phyloP scores from a whole-genome alignment of 2,329 filamentous ascomycete species.

The Capronia epimyces region DNA sequence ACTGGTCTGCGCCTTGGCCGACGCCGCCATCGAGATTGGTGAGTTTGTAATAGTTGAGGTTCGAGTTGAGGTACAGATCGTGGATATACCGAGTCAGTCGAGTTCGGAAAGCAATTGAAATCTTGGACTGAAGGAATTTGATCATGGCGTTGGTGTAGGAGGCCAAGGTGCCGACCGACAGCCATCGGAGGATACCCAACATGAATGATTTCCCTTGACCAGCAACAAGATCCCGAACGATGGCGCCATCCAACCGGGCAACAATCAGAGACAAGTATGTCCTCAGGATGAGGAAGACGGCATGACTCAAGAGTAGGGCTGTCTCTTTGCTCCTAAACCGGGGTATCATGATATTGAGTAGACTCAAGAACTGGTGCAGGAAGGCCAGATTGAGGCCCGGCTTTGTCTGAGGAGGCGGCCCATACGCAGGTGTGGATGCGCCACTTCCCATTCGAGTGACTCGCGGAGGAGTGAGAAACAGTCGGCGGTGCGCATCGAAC shows the following conservation, averaged over 20 bases:
- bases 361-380: constrained; percentile 88
- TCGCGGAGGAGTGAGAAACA: constrained; percentile 86
- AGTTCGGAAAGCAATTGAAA: constrained; percentile 95
- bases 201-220: constrained; percentile 85
- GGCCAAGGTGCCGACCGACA: constrained; percentile 83
- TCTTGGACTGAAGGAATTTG: constrained; percentile 95
- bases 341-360: constrained; percentile 97
- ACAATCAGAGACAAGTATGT: constrained; percentile 94
- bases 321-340: constrained; percentile 95
- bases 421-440: constrained; percentile 54
- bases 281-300: constrained; percentile 79
- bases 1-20: constrained; percentile 88
- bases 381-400: constrained; percentile 93
- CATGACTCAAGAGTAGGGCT: constrained; percentile 80
- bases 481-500: constrained; percentile 88
- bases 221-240: constrained; percentile 91
- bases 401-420: constrained; percentile 80
- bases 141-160: constrained; percentile 99
- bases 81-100: constrained; percentile 93
- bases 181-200: constrained; percentile 90
- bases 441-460: constrained; percentile 71
- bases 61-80: constrained; percentile 90
- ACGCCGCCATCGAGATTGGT: constrained; percentile 89
- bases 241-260: constrained; percentile 87
- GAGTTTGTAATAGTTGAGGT: constrained; percentile 93